Base-by-base conservation (phyloP, 2,329 filamentous ascomycete genomes). In the Dothidotthia symphoricarpi region DNA sequence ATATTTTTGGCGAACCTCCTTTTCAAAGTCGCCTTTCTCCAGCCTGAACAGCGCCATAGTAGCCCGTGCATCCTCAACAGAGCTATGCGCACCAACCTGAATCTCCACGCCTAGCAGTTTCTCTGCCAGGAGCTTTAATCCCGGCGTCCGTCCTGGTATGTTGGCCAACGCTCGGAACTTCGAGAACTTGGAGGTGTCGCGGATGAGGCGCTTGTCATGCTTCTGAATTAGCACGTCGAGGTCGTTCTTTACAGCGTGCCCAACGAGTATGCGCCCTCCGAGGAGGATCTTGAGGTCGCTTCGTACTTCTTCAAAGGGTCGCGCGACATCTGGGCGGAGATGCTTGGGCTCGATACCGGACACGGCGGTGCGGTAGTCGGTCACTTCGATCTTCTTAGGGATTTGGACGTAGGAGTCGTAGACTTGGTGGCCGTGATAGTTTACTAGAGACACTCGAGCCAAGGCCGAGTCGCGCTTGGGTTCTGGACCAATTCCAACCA, bases 391-490 rank as follows among this genome's bases (percentile, higher is more conserved):
- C 42, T 81, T 81, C n/a, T 43, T 51, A 22, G 46, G 53, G 1
- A 88, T 86, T 36, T 80, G 78, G 8, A 97, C 93, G 61, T 86
- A 97, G 10, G 87, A 91, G 71, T 98, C 93, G 75, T 97, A 96
- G 30, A 98, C 73, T 66, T 95, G 88, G 17, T 85, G 80, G 13
- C 90, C 90, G 63, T 96, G 88, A 67, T 90, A 98, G 67, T 97
- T 95, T 52, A 96, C 90, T 12, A 95, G 73, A 60, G 87, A 95
- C 38, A 91, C 88, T 31, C 93, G 81, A 1, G 93, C 93, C 29
- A 98, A 78, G 0, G 82, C 82, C 24, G 88, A 89, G 59, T 82
- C 78, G 48, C 83, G 75, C 34, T 81, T 81, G 3, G 79, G 72
- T 26, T 69, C 64, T 5, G 80, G 67, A 0, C 85, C 86, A 10